Conservation (phyloP, 208 protist genomes). For the Crithidia sp. region DNA sequence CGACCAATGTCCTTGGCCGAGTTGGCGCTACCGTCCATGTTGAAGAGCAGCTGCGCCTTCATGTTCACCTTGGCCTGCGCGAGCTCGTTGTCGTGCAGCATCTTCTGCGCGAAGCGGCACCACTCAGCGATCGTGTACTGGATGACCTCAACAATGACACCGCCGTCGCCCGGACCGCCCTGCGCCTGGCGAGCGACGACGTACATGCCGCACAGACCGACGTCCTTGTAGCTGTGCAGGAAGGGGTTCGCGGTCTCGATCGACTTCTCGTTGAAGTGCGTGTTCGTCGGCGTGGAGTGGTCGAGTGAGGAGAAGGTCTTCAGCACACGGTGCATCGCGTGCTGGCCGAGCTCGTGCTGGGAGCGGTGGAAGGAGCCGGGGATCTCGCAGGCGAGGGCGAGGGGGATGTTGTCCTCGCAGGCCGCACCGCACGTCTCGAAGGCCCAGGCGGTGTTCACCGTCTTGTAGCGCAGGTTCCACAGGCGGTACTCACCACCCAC, state of each 20-base stretch:
- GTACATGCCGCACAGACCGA: slow-evolving; percentile 89
- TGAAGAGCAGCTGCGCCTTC: slow-evolving; percentile 90
- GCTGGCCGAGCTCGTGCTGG: slow-evolving; percentile 87
- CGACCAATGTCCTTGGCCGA: slow-evolving; percentile 86
- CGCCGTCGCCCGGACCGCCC: slow-evolving; percentile 64
- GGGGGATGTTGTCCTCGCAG: slow-evolving; percentile 85
- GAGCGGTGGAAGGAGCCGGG: slow-evolving; percentile 88
- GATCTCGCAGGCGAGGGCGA: slow-evolving; percentile 88
- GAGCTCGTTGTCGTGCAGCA: slow-evolving; percentile 84
- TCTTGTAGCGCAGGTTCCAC: slow-evolving; percentile 91
- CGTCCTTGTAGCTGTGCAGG: slow-evolving; percentile 88
- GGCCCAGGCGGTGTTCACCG: slow-evolving; percentile 84
- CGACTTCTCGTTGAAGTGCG: slow-evolving; percentile 88
- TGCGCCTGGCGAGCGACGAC: slow-evolving; percentile 71
- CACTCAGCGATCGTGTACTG: slow-evolving; percentile 91
- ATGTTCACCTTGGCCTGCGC: slow-evolving; percentile 90
- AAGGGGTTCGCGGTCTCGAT: slow-evolving; percentile 90
- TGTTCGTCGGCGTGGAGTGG: slow-evolving; percentile 88
- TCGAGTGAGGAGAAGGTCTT: slow-evolving; percentile 91
- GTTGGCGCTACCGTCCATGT: slow-evolving; percentile 89
- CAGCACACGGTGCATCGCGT: slow-evolving; percentile 86
- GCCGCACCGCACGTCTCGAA: slow-evolving; percentile 90
- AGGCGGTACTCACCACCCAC: slow-evolving; percentile 88
- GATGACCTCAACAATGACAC: slow-evolving; percentile 83
- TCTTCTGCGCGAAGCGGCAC: slow-evolving; percentile 86